Conservation (phyloP, 2,329 filamentous ascomycete genomes). For the Fusarium sp. region DNA sequence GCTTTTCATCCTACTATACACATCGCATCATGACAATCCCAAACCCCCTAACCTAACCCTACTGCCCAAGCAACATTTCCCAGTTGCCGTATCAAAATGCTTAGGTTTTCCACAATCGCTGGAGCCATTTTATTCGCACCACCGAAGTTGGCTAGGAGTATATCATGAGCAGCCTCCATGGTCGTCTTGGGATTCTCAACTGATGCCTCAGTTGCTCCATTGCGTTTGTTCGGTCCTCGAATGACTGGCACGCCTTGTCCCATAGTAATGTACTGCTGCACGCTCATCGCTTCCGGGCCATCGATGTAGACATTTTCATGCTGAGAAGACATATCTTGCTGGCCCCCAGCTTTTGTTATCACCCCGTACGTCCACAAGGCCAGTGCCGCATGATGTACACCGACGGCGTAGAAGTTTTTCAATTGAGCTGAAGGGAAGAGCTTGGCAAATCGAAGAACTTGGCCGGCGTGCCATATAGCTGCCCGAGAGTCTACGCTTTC, state of each 20-base stretch:
- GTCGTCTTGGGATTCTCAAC: conserved; percentile 67
- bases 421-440: conserved; percentile 62
- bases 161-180: conserved; percentile 66
- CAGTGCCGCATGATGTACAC: conserved; percentile 74
- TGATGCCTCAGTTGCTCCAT: conserved; percentile 49
- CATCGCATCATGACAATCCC: background rate
- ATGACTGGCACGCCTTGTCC: conserved; percentile 65
- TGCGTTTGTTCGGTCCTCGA: conserved; percentile 47
- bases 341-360: conserved; percentile 55
- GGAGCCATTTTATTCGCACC: conserved; percentile 57
- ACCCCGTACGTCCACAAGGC: conserved; percentile 77
- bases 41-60: conserved; percentile 43
- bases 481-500: conserved; percentile 64
- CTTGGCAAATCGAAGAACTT: conserved; percentile 70
- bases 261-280: conserved; percentile 66
- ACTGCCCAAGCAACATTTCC: conserved; percentile 59
- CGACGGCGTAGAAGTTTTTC: conserved; percentile 74
- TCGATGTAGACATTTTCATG: conserved; percentile 64
- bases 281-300: conserved; percentile 60
- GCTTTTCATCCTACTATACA: background rate
- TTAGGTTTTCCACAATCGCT: conserved; percentile 74
- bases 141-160: conserved; percentile 64
- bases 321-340: conserved; percentile 47
- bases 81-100: conserved; percentile 70
- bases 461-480: conserved; percentile 74